Evolutionary conservation across 805 yeast species (phyloP), one percentile per base, ranked within the genome.

Genomic region (Lipomyces sp.): DNA sequence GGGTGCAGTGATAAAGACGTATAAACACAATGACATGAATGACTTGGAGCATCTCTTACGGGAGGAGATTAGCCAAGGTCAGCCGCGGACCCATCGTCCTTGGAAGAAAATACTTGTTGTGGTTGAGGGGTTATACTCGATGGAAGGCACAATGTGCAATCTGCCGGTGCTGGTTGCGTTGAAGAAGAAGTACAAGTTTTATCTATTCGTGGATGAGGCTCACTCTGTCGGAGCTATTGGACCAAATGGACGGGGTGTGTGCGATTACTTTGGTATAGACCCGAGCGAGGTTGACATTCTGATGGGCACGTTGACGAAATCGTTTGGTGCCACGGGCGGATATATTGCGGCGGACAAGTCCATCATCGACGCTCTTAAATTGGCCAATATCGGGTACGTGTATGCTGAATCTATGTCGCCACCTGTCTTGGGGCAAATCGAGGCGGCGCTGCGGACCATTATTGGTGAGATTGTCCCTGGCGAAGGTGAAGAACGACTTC

Each of bases 171-270:
- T 93, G 56, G 84, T 93, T 34, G 89, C 84, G 72, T 81, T 93
- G 69, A 88, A 89, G 73, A 84, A 90, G 50, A 90, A 90, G 76
- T 95, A 96, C 81, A 92, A 92, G 74, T 90, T 94, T 75, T 91
- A 90, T 75, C 80, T 95, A 61, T 95, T 90, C 75, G 90, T 96
- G 69, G 99, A 95, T 77, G 99, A 95, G 78, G 99, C 99, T 11
- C 99, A 95, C 78, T 94, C 98, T 4, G 89, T 95, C 74, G 99
- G 99, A 74, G 99, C 99, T n/a, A 84, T 95, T 80, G 99, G 99
- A 35, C 95, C 96, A 55, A 80, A 80, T 61, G 99, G 99, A 57
- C 87, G 90, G 75, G 99, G 99, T 75, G 89, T 95, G 48, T 93
- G 98, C 80, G 98, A 95, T 75, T 90, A 91, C 79, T 95, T 90